phyloP scores from a whole-genome alignment of 371 early-diverging fungal species.

The Syncephalis plumigaleata region DNA sequence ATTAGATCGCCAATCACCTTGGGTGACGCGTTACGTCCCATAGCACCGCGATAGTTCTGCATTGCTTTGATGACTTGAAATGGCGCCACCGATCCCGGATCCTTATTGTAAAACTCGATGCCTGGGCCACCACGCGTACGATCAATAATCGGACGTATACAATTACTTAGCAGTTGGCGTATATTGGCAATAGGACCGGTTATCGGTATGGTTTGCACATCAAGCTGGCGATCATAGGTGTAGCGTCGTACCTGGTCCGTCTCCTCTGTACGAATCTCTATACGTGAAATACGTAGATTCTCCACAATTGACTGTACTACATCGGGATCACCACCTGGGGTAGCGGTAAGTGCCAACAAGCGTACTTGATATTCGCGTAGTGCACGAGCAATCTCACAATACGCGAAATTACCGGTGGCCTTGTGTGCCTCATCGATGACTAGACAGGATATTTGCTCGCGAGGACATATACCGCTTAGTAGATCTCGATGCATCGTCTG shows the following conservation, averaged over 20 bases:
- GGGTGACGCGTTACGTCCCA: slow-evolving; percentile 10
- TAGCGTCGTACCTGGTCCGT: slow-evolving; percentile 64
- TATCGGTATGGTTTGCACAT: slow-evolving; percentile 39
- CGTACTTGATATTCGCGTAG: slow-evolving; percentile 43
- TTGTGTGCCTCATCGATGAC: slow-evolving; percentile 92
- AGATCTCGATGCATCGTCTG: slow-evolving; percentile 82
- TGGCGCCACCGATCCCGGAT: slow-evolving; percentile 19
- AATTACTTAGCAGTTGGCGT: slow-evolving; percentile 12
- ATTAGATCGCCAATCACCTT: slow-evolving; percentile 19
- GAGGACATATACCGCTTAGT: slow-evolving; percentile 26
- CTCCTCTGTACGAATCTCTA: slow-evolving; percentile 82
- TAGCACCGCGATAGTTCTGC: slow-evolving; percentile 13
- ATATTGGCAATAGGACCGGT: slow-evolving; percentile 35
- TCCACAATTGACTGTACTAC: slow-evolving; percentile 62
- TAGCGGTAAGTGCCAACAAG: slow-evolving; percentile 79
- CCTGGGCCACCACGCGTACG: slow-evolving; percentile 24
- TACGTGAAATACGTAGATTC: slow-evolving; percentile 54
- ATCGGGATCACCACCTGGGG: slow-evolving; percentile 60
- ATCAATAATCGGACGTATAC: slow-evolving; percentile 21
- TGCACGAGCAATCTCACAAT: slow-evolving; percentile 42
- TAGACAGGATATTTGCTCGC: slow-evolving; percentile 36
- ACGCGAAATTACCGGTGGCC: slow-evolving; percentile 73
- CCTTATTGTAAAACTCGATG: slow-evolving; percentile 11
- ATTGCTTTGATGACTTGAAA: slow-evolving; percentile 25
- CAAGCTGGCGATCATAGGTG: slow-evolving; percentile 45